Percentiles rank a stretch among this genome's conserved stretches.
These are phyloP conservation scores for Metschnikowia baotianmanensis DNA, from an alignment of 805 yeast genomes.

Conservation along the genomic window DNA sequence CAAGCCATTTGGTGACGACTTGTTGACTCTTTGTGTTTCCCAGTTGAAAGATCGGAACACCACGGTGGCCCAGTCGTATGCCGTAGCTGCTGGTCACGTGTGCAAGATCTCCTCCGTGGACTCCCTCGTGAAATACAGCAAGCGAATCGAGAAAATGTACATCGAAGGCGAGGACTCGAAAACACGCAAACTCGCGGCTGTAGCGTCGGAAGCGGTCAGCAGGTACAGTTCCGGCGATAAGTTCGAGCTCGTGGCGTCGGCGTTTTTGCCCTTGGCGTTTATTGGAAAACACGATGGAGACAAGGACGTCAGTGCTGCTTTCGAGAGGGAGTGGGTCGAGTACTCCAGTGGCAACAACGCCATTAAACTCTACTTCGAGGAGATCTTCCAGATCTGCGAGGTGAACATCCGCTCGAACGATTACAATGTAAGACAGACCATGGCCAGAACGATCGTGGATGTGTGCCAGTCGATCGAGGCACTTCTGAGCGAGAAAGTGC, in stretches of 20 bases:
- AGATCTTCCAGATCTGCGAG: slow-evolving; percentile 56
- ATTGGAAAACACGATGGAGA: slow-evolving; percentile 70
- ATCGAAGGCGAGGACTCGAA: slow-evolving; percentile 51
- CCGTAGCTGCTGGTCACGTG: slow-evolving; percentile 76
- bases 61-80: slow-evolving; percentile 71
- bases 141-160: slow-evolving; percentile 50
- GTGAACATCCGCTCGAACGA: slow-evolving; percentile 53
- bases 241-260: slow-evolving; percentile 58
- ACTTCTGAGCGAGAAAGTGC: slow-evolving; percentile 17
- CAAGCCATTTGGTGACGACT: slow-evolving; percentile 55
- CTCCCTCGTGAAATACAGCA: slow-evolving; percentile 52
- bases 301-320: slow-evolving; percentile 44
- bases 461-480: slow-evolving; percentile 47
- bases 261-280: slow-evolving; percentile 75
- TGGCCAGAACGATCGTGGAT: slow-evolving; percentile 65
- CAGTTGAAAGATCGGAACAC: slow-evolving; percentile 71
- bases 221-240: slow-evolving; percentile 60
- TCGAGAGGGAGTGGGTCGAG: slow-evolving; percentile 73
- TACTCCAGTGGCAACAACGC: slow-evolving; percentile 70
- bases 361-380: slow-evolving; percentile 63
- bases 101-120: slow-evolving; percentile 59
- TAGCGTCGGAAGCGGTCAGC: slow-evolving; percentile 63
- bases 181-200: slow-evolving; percentile 51
- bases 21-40: slow-evolving; percentile 54
- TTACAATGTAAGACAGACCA: slow-evolving; percentile 63